A percentile compares a stretch with the other conserved stretches of the same genome.
Evolutionary conservation across 345 rosid genomes (phyloP).

Genomic region (Salix suchowensis): DNA sequence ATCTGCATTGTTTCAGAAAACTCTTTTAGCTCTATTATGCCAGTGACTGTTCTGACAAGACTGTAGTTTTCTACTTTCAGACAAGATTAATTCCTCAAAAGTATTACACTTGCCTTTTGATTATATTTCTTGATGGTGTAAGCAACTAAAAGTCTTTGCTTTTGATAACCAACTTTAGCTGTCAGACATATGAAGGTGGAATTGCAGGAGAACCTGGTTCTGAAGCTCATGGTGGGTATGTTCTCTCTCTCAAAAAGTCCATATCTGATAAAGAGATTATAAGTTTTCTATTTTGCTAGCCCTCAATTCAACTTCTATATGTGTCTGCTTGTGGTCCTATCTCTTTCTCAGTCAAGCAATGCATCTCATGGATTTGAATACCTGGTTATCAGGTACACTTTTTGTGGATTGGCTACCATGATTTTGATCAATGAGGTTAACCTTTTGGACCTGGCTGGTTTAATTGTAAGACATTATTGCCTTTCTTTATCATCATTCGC

Average conservation of each 20-base stretch:
- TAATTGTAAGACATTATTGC: constrained; percentile 51
- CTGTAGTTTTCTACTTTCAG: background rate
- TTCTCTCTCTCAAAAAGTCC: background rate
- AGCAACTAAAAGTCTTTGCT: constrained; percentile 15
- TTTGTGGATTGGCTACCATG: constrained; percentile 96
- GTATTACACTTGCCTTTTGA: background rate
- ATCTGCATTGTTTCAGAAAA: background rate
- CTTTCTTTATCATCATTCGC: constrained; percentile 5
- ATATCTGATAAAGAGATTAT: background rate
- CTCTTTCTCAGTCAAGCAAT: background rate
- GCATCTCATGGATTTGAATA: constrained; percentile 11
- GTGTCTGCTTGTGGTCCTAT: background rate
- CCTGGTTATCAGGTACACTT: constrained; percentile 63
- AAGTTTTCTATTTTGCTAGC: background rate
- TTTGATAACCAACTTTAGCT: constrained; percentile 42
- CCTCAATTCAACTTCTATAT: background rate
- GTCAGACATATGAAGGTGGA: constrained; percentile 99
- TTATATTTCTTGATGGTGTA: background rate
- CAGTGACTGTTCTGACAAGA: background rate
- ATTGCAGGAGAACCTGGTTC: constrained; percentile 95
- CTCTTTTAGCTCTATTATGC: background rate
- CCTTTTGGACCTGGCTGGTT: constrained; percentile 60
- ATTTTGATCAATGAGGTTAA: constrained; percentile 67
- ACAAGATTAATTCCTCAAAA: background rate
- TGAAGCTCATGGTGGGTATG: constrained; percentile 99